Evolutionary conservation across 495 filamentous ascomycete genomes (phyloP), one percentile per base, ranked within the genome.

Genomic region (Penicillium diatomitis): DNA sequence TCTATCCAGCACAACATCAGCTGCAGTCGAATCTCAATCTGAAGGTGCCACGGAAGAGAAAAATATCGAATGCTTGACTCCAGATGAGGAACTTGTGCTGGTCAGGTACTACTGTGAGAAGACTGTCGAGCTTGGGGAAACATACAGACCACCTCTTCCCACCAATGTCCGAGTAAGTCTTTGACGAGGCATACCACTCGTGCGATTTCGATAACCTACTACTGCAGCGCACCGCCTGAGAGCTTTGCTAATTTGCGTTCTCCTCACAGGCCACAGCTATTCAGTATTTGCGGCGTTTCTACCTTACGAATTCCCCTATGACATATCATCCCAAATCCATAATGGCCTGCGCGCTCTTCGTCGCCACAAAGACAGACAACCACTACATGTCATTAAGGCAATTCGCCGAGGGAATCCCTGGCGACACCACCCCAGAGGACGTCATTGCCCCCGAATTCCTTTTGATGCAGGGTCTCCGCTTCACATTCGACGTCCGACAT

Each of bases 281-380:
- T 38, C 86, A 91, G 66, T 96, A 90, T 66, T 80, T 97, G 39
- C 83, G 86, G 46, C 86, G 92, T 47, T 96, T 98, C 75, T 98
- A 96, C 68, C 77, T 96, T 28, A 87, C 84, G 51, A 95, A 95
- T 67, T 92, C 86, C 34, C 80, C 87, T 48, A 91, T 97, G 85
- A 96, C 90, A 35, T 95, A 96, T 63, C 86, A 89, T 52, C 90
- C 90, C 0, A 85, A 86, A 53, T 79, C 82, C 47, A 90, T 98
- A 62, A 80, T 94, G 56, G 80, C 85, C 30, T 86, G 88, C 34
- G 85, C 88, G 36, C 77, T 98, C 50, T 96, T 91, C 75, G 82
- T 98, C 50, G 88, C 86, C 27, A 88, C 82, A 47, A 98, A 98
- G 66, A 88, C 87, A 3, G 94, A 98, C 58, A 86, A 85, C 56